Evolutionary conservation across 495 filamentous ascomycete genomes (phyloP).

Genomic region (Penicillium egyptiacum): DNA sequence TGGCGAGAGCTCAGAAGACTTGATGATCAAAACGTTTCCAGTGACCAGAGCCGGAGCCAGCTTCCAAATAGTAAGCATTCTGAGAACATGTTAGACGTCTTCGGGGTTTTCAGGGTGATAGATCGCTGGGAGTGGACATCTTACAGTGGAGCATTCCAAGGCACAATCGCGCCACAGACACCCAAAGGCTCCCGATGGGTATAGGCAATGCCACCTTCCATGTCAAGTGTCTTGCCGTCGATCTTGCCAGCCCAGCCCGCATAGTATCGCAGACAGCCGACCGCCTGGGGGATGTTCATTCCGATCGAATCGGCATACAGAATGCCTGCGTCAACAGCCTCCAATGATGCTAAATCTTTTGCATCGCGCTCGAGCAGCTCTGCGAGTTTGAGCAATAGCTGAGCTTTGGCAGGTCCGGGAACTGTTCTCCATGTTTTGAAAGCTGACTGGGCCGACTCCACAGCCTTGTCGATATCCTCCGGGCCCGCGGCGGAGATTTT

Average conservation of each 20-base stretch:
- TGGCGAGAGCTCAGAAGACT: constrained; percentile 89
- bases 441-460: constrained; percentile 48
- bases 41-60: constrained; percentile 56
- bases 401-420: constrained; percentile 38
- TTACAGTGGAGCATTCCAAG: constrained; percentile 40
- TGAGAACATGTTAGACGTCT: constrained; percentile 28
- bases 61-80: constrained; percentile 71
- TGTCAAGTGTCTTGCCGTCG: constrained; percentile 29
- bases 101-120: too few species aligned
- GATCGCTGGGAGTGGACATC: background rate
- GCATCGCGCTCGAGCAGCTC: constrained; percentile 31
- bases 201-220: constrained; percentile 29
- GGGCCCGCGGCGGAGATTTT: constrained; percentile 26
- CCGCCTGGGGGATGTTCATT: constrained; percentile 24
- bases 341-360: constrained; percentile 28
- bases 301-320: constrained; percentile 23
- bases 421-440: constrained; percentile 40
- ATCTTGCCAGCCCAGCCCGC: constrained; percentile 40
- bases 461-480: constrained; percentile 52
- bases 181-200: constrained; percentile 38
- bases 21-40: constrained; percentile 72
- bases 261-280: constrained; percentile 34
- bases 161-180: constrained; percentile 38
- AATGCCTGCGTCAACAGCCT: constrained; percentile 33
- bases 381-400: constrained; percentile 45